Percentiles rank a stretch among this genome's conserved stretches.
Evolutionary conservation across 78 protist species (phyloP).

Genomic region (Diacronema lutheri): DNA sequence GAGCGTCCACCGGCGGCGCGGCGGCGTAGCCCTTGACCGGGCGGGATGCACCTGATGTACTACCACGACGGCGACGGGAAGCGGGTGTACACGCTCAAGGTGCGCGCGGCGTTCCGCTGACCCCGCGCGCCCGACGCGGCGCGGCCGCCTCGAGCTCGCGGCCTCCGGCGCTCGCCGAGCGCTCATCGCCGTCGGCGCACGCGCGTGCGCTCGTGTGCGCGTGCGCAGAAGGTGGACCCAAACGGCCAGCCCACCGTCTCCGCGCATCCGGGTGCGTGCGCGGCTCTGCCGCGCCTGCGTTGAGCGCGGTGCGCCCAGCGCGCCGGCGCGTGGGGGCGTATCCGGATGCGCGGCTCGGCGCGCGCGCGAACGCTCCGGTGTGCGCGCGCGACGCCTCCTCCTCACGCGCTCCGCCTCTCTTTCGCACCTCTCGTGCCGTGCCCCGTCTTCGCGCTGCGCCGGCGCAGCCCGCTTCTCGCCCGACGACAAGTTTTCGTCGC

Average conservation of each 20-base stretch:
- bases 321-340: not conserved
- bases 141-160: not conserved
- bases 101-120: no score
- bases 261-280: not conserved
- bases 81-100: slow-evolving; percentile 75
- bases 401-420: no score
- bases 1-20: no score
- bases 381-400: not conserved
- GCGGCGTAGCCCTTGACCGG: no score
- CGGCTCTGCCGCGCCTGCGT: not conserved
- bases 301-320: not conserved
- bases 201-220: not conserved
- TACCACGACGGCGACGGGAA: slow-evolving; percentile 67
- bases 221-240: slow-evolving; percentile 31
- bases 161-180: not conserved
- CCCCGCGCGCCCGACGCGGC: not conserved
- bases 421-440: not conserved
- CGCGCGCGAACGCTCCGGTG: not conserved
- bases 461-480: slow-evolving; percentile 37
- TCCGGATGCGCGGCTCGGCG: not conserved
- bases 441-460: not conserved
- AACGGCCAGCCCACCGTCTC: slow-evolving; percentile 27
- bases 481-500: slow-evolving; percentile 33
- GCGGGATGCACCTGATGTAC: slow-evolving; percentile 84
- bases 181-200: no score